Evolutionary conservation across 768 basidiomycete species (phyloP).

Genomic region (Termitomyces sp.): DNA sequence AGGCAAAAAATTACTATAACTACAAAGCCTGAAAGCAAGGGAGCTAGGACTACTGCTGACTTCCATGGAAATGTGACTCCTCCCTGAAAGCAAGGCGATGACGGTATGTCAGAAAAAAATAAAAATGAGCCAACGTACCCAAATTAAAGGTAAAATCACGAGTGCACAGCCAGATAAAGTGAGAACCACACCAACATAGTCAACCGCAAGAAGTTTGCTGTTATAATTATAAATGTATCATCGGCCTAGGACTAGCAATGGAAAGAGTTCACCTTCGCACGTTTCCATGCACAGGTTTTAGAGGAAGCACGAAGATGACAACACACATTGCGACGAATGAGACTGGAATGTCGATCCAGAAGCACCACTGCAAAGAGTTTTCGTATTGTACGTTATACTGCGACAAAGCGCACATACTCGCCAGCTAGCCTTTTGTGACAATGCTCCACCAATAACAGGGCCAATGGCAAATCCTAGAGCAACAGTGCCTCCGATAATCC

Average conservation of each 20-base stretch:
- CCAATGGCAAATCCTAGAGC: conserved; percentile 64
- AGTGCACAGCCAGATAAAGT: conserved; percentile 59
- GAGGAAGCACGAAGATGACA: conserved; percentile 58
- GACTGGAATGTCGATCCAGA: conserved; percentile 67
- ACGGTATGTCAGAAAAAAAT: neutral
- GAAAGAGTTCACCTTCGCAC: conserved; percentile 36
- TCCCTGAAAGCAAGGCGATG: conserved; percentile 35
- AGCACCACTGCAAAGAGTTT: conserved; percentile 51
- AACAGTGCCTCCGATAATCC: conserved; percentile 55
- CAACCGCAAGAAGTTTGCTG: conserved; percentile 61
- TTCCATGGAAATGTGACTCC: conserved; percentile 71
- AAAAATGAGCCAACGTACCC: conserved; percentile 35
- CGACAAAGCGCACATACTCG: conserved; percentile 32
- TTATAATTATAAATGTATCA: neutral
- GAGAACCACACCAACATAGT: conserved; percentile 55
- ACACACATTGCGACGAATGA: conserved; percentile 48
- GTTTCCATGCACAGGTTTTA: conserved; percentile 63
- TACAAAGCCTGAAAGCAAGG: conserved; percentile 49
- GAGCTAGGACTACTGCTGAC: conserved; percentile 59
- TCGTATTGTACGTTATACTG: neutral
- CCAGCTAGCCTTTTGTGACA: conserved; percentile 62
- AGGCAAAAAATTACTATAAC: conserved; percentile 55
- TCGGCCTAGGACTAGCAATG: neutral
- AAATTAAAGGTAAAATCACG: conserved; percentile 66
- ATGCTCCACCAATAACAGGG: conserved; percentile 61